phyloP scores from a whole-genome alignment of 2,329 filamentous ascomycete genomes.

The Diaporthe longicolla region DNA sequence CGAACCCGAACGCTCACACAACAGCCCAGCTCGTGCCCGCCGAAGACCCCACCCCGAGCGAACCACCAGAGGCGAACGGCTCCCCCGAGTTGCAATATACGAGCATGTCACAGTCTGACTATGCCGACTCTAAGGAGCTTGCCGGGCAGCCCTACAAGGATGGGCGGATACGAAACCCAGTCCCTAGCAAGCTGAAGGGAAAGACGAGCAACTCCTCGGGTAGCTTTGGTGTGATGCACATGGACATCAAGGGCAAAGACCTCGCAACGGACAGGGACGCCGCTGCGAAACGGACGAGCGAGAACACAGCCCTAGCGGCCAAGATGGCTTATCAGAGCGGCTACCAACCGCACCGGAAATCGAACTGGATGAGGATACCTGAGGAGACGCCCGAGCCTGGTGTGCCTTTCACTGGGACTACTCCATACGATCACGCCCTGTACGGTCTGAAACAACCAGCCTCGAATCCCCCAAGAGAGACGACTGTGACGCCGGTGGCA shows the following conservation, averaged over 20 bases:
- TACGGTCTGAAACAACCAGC: slow-evolving; percentile 40
- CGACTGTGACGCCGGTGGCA: slow-evolving; percentile 19
- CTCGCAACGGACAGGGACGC: slow-evolving; percentile 65
- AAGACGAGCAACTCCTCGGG: slow-evolving; percentile 69
- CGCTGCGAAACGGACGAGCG: slow-evolving; percentile 73
- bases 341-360: slow-evolving; percentile 53
- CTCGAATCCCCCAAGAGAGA: slow-evolving; percentile 33
- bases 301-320: slow-evolving; percentile 72
- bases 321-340: slow-evolving; percentile 67
- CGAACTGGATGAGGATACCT: slow-evolving; percentile 41
- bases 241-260: slow-evolving; percentile 62
- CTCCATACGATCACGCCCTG: slow-evolving; percentile 40
- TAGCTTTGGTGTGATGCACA: slow-evolving; percentile 75
- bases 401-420: slow-evolving; percentile 41
- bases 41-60: slow-evolving; percentile 22
- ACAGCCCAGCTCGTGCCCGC: slow-evolving; percentile 36
- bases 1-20: slow-evolving; percentile 36
- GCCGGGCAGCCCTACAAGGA: slow-evolving; percentile 54
- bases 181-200: slow-evolving; percentile 74
- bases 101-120: slow-evolving; percentile 45
- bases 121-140: slow-evolving; percentile 44
- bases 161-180: slow-evolving; percentile 68
- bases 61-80: slow-evolving; percentile 22
- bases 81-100: slow-evolving; percentile 32
- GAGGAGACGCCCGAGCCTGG: slow-evolving; percentile 35